These are phyloP conservation scores for Laetiporus sulphureus DNA, from an alignment of 1,284 basidiomycete species.

Conservation along the genomic window DNA sequence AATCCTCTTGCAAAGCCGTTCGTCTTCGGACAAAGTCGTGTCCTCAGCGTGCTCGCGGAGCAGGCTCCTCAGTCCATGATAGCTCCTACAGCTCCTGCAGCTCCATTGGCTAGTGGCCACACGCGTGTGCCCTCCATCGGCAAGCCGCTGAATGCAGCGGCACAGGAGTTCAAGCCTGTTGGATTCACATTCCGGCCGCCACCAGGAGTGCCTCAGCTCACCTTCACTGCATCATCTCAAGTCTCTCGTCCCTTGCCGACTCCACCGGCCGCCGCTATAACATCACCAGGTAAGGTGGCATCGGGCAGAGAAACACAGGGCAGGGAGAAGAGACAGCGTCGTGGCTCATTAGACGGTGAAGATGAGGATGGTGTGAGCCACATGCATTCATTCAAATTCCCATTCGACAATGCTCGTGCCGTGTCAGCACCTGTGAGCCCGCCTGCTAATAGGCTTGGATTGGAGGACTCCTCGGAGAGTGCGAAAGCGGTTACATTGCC, in stretches of 20 bases:
- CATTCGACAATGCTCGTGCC: conserved; percentile 45
- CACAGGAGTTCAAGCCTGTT: conserved; percentile 72
- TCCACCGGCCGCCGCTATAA: conserved; percentile 22
- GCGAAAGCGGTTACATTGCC: conserved; percentile 24
- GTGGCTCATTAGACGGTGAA: conserved; percentile 44
- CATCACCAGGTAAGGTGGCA: conserved; percentile 14
- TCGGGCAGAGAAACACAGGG: conserved; percentile 45
- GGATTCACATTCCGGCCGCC: conserved; percentile 71
- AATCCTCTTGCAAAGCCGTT: conserved; percentile 79
- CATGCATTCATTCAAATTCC: conserved; percentile 73
- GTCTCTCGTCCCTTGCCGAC: conserved; percentile 26
- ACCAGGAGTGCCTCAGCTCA: conserved; percentile 52
- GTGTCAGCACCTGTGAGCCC: conserved; percentile 39
- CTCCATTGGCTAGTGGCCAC: too few relatives aligned
- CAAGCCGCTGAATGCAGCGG: conserved; percentile 65
- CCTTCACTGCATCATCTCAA: conserved; percentile 29
- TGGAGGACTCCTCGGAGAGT: conserved; percentile 27
- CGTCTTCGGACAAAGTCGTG: conserved; percentile 50
- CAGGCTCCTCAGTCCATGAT: conserved; percentile 4
- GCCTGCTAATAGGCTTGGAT: conserved; percentile 18
- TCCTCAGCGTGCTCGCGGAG: conserved; percentile 9
- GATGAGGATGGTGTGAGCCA: conserved; percentile 39
- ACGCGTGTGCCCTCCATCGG: conserved; percentile 54
- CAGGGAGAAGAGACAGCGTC: conserved; percentile 68
- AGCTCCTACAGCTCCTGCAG: conserved; percentile 19